Evolutionary conservation across 257 asterid genomes (phyloP).

Genomic region (Capsicum baccatum): DNA sequence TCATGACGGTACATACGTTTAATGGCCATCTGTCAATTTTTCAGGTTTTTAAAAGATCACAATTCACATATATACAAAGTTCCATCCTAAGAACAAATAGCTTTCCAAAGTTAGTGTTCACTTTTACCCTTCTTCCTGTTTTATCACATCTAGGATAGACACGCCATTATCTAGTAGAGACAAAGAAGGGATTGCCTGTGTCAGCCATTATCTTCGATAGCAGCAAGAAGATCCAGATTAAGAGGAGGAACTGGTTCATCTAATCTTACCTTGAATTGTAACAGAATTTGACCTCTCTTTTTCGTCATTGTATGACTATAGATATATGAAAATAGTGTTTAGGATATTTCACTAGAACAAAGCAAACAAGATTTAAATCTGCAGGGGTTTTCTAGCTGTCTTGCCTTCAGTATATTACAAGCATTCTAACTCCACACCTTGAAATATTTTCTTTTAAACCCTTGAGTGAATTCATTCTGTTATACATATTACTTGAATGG

Average conservation of each 20-base stretch:
- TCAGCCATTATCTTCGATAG: neutral
- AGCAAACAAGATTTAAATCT: neutral
- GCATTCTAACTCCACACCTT: neutral
- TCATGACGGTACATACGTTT: neutral
- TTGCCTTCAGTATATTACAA: neutral
- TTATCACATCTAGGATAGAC: neutral
- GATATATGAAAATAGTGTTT: neutral
- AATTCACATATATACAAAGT: neutral
- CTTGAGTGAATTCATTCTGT: neutral
- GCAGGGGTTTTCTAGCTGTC: neutral
- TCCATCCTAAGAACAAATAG: neutral
- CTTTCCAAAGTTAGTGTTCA: neutral
- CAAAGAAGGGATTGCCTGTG: constrained; percentile 13
- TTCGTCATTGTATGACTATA: neutral
- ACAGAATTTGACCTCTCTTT: neutral
- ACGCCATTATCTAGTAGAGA: neutral
- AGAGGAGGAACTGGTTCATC: neutral
- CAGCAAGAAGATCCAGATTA: constrained; percentile 17
- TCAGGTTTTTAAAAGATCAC: neutral
- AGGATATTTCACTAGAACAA: neutral
- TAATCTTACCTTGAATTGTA: neutral
- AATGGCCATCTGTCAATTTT: constrained; percentile 12
- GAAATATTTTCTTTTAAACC: neutral
- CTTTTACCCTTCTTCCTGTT: neutral
- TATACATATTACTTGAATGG: neutral